Conservation (phyloP, 2,329 filamentous ascomycete genomes). For the Botrytis pseudocinerea region DNA sequence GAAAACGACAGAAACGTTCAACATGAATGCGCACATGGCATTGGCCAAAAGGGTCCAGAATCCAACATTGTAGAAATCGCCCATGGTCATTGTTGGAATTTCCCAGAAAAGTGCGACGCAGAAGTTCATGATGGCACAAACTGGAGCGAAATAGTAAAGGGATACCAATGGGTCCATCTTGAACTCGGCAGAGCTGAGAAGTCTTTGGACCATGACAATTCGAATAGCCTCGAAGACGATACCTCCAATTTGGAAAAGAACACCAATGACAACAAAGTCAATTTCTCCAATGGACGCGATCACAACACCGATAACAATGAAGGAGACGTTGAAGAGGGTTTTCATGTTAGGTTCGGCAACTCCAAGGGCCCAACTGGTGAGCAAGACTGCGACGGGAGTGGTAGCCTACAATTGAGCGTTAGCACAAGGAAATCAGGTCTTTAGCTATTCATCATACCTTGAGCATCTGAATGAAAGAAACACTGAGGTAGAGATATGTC, state of each 20-base stretch:
- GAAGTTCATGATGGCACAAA: conserved; percentile 81
- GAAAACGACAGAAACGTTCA: conserved; percentile 86
- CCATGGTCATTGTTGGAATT: conserved; percentile 66
- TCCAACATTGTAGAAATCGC: conserved; percentile 72
- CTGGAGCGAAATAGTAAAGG: conserved; percentile 85
- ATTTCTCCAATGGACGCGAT: conserved; percentile 96
- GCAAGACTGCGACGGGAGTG: conserved; percentile 87
- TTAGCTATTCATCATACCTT: conserved; percentile 61
- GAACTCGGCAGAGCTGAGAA: conserved; percentile 80
- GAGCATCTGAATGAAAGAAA: conserved; percentile 98
- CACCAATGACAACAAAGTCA: conserved; percentile 79
- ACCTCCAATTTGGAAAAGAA: conserved; percentile 76
- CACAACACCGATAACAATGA: conserved; percentile 92
- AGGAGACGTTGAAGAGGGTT: conserved; percentile 87
- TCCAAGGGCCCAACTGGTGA: conserved; percentile 86
- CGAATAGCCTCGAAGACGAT: conserved; percentile 81
- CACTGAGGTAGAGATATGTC: conserved; percentile 91
- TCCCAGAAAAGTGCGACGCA: conserved; percentile 72
- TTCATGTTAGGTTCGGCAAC: conserved; percentile 76
- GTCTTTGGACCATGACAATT: conserved; percentile 79
- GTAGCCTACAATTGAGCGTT: conserved; percentile 63
- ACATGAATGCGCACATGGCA: conserved; percentile 73
- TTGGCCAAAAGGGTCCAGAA: conserved; percentile 72
- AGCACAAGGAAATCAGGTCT: neutral
- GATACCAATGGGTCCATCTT: conserved; percentile 92